These are phyloP conservation scores for Polytolypa hystricis DNA, from an alignment of 2,329 filamentous ascomycete genomes.

Conservation along the genomic window DNA sequence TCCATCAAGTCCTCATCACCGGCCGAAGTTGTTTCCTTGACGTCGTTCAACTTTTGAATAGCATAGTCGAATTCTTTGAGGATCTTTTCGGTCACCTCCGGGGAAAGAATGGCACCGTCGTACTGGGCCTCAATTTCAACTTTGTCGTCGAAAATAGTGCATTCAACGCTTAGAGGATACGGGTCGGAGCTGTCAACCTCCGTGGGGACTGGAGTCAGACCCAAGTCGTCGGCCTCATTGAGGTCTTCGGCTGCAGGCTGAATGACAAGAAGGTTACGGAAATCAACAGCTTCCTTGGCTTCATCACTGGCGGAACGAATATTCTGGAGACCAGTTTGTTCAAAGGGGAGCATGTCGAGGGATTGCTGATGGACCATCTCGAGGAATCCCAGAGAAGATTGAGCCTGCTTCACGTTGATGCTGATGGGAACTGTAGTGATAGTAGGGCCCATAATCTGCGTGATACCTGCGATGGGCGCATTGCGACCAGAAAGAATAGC, in stretches of 20 bases:
- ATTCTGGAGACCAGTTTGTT: constrained; percentile 42
- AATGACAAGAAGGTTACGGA: constrained; percentile 31
- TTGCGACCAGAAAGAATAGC: constrained; percentile 32
- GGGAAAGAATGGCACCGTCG: neutral
- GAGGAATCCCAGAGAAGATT: constrained; percentile 38
- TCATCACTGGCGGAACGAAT: constrained; percentile 41
- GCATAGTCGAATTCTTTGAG: constrained; percentile 1
- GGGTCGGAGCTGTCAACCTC: neutral
- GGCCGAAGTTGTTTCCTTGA: too few relatives aligned
- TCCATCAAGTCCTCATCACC: too few relatives aligned
- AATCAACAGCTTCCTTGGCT: constrained; percentile 27
- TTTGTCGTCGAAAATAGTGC: neutral
- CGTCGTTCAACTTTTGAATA: too few relatives aligned
- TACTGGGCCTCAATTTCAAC: neutral
- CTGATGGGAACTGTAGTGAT: constrained; percentile 31
- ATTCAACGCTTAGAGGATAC: neutral
- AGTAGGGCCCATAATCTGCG: constrained; percentile 30
- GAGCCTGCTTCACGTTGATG: constrained; percentile 20
- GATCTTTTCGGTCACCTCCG: neutral
- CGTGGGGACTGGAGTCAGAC: constrained; percentile 1
- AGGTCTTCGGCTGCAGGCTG: constrained; percentile 10
- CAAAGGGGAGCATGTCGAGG: constrained; percentile 45
- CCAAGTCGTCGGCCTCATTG: constrained; percentile 5
- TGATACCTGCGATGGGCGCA: constrained; percentile 26
- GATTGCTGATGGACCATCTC: constrained; percentile 43